Base-by-base conservation (phyloP, 441 rosid species). In the Populus hybrid region DNA sequence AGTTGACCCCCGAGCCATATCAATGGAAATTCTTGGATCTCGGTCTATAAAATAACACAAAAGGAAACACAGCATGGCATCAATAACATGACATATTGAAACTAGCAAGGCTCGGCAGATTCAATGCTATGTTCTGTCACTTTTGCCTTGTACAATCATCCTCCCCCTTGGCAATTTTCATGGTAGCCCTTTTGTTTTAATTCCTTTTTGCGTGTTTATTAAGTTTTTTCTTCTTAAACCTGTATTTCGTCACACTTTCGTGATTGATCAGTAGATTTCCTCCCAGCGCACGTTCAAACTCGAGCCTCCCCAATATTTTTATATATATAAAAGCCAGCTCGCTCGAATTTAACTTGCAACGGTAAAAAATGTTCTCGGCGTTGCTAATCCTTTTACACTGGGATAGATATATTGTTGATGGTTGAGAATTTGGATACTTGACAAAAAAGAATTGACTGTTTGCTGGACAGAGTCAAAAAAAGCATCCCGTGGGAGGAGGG, bases 21-120 rank as follows among this genome's bases (percentile, higher is more conserved):
- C n/a, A 21, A 18, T 76, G 24, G 31, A 56, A 18, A 53, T 82
- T 76, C 85, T 79, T 76, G 85, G 82, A 82, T 82, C 85, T 74
- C 38, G 76, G 6, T 40, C 79, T 14, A 20, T 69, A 35, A 76
- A 69, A 28, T 77, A 40, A 45, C 56, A 45, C 56, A 0, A 3
- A 4, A 45, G 31, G 31, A 29, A 29, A 29, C 31, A 45, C 20
- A 45, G 2, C 56, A 1, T 45, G 18, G 56, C 56, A 45, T 45
- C 56, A 45, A 45, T 45, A 45, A 53, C 61, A 53, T 53, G 61
- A 53, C n/a, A 16, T 53, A 0, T 53, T 53, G 61, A 53, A 53
- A 1, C 61, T 18, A 18, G 0, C 61, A 5, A 18, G 61, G 0
- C 45, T n/a, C 9, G n/a, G 8, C 63, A 45, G 5, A 68, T 76